Conservation (phyloP, 495 filamentous ascomycete genomes). For the Trichoderma erinaceum region DNA sequence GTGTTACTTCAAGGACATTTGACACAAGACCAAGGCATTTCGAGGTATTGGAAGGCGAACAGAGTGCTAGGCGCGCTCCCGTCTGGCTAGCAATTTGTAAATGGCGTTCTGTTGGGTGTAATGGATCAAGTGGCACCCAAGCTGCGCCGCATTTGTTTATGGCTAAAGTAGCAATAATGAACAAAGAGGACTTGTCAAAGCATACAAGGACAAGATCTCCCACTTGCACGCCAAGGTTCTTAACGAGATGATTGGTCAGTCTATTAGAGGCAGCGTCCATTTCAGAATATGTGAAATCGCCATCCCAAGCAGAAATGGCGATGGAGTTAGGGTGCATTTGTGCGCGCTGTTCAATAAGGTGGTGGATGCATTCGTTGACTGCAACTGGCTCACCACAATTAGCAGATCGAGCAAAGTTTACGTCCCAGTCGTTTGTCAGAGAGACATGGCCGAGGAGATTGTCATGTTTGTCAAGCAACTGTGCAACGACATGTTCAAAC, state of each 20-base stretch:
- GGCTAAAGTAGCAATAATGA: slow-evolving; percentile 44
- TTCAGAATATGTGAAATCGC: slow-evolving; percentile 49
- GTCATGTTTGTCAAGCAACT: background rate
- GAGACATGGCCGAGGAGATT: background rate
- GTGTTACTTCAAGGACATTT: background rate
- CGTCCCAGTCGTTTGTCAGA: background rate
- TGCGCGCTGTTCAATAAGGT: slow-evolving; percentile 3
- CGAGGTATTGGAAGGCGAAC: slow-evolving; percentile 36
- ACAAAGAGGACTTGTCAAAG: slow-evolving; percentile 52
- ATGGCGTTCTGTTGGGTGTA: slow-evolving; percentile 42
- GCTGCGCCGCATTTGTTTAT: slow-evolving; percentile 48
- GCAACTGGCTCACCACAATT: background rate
- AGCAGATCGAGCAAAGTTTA: background rate
- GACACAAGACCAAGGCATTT: background rate
- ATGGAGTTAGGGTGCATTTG: background rate
- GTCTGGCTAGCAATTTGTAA: slow-evolving; percentile 47
- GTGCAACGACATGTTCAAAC: slow-evolving; percentile 16
- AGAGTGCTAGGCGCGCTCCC: slow-evolving; percentile 43
- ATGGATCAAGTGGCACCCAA: slow-evolving; percentile 34
- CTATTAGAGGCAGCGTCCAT: slow-evolving; percentile 42
- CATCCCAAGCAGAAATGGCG: slow-evolving; percentile 51
- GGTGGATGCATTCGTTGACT: slow-evolving; percentile 8
- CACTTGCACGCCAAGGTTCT: slow-evolving; percentile 37
- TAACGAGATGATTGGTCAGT: slow-evolving; percentile 40
- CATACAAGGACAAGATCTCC: slow-evolving; percentile 45